Evolutionary conservation across 352 stramenopile genomes (phyloP).

Genomic region (Globisporangium sylvaticum): DNA sequence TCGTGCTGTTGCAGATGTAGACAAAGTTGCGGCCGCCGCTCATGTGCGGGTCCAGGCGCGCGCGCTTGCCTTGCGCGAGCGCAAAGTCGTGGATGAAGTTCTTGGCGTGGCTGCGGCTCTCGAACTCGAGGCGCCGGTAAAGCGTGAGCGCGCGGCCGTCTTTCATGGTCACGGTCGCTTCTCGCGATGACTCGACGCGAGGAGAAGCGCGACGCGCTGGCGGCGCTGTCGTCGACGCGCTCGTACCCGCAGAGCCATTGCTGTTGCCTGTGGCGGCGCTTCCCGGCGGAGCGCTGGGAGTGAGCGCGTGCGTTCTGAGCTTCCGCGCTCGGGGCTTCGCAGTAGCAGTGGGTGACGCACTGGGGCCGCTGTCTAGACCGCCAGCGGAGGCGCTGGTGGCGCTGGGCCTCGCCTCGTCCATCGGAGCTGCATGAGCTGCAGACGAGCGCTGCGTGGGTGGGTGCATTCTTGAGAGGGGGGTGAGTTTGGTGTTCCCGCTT

Average conservation of each 20-base stretch:
- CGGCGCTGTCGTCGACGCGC: neutral
- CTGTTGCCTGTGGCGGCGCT: too few species aligned
- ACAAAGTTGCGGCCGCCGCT: conserved; percentile 47
- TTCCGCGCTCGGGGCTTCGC: neutral
- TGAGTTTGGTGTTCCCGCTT: too few species aligned
- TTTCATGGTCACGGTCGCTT: conserved; percentile 1
- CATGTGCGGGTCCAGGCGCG: conserved; percentile 26
- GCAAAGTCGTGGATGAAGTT: conserved; percentile 49
- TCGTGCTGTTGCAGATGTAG: conserved; percentile 39
- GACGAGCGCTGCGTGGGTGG: too few species aligned
- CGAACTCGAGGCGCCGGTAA: conserved; percentile 30
- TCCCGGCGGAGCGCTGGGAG: neutral
- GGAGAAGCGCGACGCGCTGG: neutral
- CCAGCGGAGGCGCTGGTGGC: too few species aligned
- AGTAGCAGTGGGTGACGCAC: neutral
- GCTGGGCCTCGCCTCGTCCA: too few species aligned
- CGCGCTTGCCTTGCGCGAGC: conserved; percentile 43
- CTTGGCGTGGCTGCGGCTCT: conserved; percentile 20
- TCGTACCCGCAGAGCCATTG: neutral
- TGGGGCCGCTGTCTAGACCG: too few species aligned
- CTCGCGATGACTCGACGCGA: neutral
- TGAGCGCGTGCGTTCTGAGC: neutral
- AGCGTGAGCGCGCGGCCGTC: conserved; percentile 31
- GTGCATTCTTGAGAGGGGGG: too few species aligned
- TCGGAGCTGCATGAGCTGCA: too few species aligned